These are phyloP conservation scores for Lasiodiplodia theobromae DNA, from an alignment of 2,329 filamentous ascomycete genomes.

Conservation along the genomic window DNA sequence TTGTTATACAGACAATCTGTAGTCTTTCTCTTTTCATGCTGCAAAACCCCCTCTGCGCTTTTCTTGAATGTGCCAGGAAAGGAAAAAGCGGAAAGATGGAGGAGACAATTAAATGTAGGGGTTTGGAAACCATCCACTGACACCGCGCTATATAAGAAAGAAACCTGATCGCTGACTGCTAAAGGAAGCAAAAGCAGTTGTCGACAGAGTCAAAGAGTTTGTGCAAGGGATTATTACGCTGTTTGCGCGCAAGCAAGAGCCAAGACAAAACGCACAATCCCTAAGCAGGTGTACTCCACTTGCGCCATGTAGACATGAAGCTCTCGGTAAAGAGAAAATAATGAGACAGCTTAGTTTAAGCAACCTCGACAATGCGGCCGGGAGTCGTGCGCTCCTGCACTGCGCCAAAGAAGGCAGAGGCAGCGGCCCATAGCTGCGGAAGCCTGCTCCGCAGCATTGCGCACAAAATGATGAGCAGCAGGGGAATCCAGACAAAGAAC, in stretches of 20 bases:
- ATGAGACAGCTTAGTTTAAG: background rate
- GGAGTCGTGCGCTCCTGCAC: slow-evolving; percentile 8
- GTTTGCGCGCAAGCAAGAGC: background rate
- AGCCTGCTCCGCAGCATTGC: slow-evolving; percentile 61
- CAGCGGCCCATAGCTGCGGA: slow-evolving; percentile 50
- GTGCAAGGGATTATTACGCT: background rate
- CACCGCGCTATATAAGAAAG: background rate
- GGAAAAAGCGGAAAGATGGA: background rate
- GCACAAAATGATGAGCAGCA: slow-evolving; percentile 57
- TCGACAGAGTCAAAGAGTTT: background rate
- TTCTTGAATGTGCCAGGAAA: background rate
- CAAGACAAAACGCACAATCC: background rate
- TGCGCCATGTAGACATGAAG: background rate
- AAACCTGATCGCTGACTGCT: background rate
- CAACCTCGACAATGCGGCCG: slow-evolving; percentile 25
- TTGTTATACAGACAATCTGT: background rate
- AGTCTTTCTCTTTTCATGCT: background rate
- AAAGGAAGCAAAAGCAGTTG: background rate
- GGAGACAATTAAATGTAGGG: background rate
- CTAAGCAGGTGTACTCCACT: background rate
- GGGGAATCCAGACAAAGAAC: slow-evolving; percentile 60
- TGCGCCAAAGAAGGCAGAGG: slow-evolving; percentile 19
- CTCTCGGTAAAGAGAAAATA: background rate
- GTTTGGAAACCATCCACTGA: background rate
- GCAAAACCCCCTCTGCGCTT: background rate